Evolutionary conservation across 352 stramenopile species (phyloP), one percentile per base, ranked within the genome.

Genomic region (Phytophthora nicotianae): DNA sequence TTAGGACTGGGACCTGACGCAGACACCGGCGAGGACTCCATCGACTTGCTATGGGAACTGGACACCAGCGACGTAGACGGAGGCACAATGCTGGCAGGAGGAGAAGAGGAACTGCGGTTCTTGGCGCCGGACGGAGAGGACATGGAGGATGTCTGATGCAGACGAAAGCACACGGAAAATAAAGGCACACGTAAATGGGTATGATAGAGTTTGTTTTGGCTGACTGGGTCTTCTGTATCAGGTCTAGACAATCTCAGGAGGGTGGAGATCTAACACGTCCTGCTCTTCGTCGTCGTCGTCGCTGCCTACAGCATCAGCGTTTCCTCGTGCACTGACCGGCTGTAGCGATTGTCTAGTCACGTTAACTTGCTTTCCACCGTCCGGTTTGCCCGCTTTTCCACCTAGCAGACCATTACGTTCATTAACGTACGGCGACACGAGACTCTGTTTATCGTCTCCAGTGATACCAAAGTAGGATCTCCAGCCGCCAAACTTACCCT

Each of bases 391-490:
- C 2, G 19, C 19, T 58, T 58, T 16, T 9, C 48, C 65, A 41
- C 45, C 61, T 40, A 91, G 62, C 14, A 89, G 35, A 16, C 79
- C 83, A 55, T 82, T 79, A 4, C 70, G 69, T 55, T 90, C 83
- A 24, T 75, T 64, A 8, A 75, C 62, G 52, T 79, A 86, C 3
- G 79, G 71, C 3, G 74, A 72, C 26, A 86, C 75, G 45, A 78
- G 75, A 63, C 71, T 76, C 42, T 73, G 70, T 37, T 74, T 72
- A 24, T 72, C 33, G 24, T 69, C 50, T 14, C 54, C 16, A 49
- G 43, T 50, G 3, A 50, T 20, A n/a, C 59, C 46, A 51, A 77
- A 71, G 23, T 65, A 52, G 16, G 47, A 55, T 54, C 49, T 49
- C 65, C 65, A 68, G 21, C 65, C 51, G 6, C 48, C 20, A 19